Evolutionary conservation across 2,329 filamentous ascomycete species (phyloP), one percentile per base, ranked within the genome.

Genomic region (Dactylellina haptotyla): DNA sequence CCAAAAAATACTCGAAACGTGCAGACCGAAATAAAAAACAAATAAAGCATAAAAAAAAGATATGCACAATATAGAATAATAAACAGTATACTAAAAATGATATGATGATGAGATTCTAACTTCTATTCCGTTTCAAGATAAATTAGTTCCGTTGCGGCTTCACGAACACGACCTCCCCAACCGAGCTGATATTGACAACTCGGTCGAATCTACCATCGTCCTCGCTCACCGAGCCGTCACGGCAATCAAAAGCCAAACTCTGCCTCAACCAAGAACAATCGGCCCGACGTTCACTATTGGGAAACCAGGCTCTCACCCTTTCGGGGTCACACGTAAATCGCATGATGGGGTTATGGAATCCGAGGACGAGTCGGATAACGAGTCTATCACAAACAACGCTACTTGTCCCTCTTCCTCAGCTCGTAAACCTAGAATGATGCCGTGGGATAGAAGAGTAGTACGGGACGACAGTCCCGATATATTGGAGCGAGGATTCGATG

Each of bases 331-430:
- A 23, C 58, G 62, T 18, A 58, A 50, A 65, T 12, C 59, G 62
- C 70, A 69, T 75, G 70, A 75, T 69, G 63, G 50, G 63, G 61
- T 69, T 69, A 53, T 69, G 70, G 70, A 67, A 67, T 61, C 50
- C 58, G 64, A 63, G 48, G 63, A 69, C 62, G 70, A 69, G 53
- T 67, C 63, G 16, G 70, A 69, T 51, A 63, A 39, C 64, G 70
- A 45, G 30, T 75, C 70, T 53, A 51, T 20, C 9, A 48, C 48
- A 16, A 64, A 56, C 39, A 46, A 10, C 9, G 32, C n/a, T n/a
- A n/a, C n/a, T n/a, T n/a, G n/a, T n/a, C n/a, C n/a, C n/a, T n/a
- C 53, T 28, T 66, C 63, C 18, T 26, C 56, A 39, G 6, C 28
- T 14, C 14, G 23, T 9, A 62, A 58, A 26, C 20, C 56, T 26